Base-by-base conservation (phyloP, 371 early-diverging fungal genomes). In the Entomophthora muscae region DNA sequence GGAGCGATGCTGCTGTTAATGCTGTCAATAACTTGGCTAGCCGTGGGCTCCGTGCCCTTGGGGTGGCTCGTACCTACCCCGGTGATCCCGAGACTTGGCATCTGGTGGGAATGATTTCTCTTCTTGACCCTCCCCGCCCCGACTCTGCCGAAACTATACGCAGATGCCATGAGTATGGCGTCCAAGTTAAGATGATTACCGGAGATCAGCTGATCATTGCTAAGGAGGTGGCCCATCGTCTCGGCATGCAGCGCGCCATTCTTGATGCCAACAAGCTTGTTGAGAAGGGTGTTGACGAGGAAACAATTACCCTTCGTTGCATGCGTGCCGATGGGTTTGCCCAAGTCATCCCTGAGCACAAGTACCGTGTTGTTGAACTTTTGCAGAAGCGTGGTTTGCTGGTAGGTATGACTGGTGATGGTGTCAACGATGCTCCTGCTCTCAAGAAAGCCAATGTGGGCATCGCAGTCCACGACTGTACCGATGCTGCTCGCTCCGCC, bases 301-400 rank as follows among this genome's bases (percentile, higher is more conserved):
- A 89, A 54, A 88, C 91, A 70, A 75, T 87, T 17, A 81, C 91
- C n/a, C 81, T 83, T 63, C 83, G 84, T 66, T 83, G 84, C 66
- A 75, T 79, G 27, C 86, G 87, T 66, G 86, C 89, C 21, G 96
- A 95, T 72, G 94, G 94, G 32, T 95, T 97, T 72, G 95, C 93
- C 21, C 91, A 93, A 73, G 94, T 93, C 32, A 88, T 86, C 72
- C 95, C 98, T 27, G 96, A 96, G 75, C 92, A 94, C 81, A 96
- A 95, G 73, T 84, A 88, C 70, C 86, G 88, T 64, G 90, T 97
- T 33, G 93, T 97, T 1, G 84, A 87, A 69, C 74, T 93, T 21
- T 75, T 93, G 23, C 87, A 91, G 71, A 73, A 75, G 64, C 71
- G 72, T 42, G 82, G 81, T 3, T 67, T 80, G 51, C 71, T 87